phyloP scores from a whole-genome alignment of 805 yeast species.

The Komagataella pseudopastoris region DNA sequence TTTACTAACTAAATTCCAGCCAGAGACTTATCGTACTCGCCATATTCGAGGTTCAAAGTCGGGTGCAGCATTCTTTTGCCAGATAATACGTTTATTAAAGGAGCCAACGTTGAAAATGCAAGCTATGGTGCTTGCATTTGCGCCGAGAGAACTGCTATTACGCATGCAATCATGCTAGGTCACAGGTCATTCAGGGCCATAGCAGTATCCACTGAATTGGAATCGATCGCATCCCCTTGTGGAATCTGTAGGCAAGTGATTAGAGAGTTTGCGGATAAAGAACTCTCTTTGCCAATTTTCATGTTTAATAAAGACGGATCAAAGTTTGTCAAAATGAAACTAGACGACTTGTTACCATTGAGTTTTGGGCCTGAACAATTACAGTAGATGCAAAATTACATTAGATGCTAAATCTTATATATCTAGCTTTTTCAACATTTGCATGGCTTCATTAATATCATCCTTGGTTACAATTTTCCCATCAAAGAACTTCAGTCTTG shows the following conservation, averaged over 20 bases:
- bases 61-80: constrained; percentile 62
- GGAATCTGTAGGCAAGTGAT: constrained; percentile 90
- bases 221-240: constrained; percentile 65
- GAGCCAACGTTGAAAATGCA: constrained; percentile 92
- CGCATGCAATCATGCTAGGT: constrained; percentile 33
- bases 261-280: constrained; percentile 55
- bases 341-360: constrained; percentile 60
- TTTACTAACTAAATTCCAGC: constrained; percentile 16
- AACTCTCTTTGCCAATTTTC: constrained; percentile 33
- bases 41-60: constrained; percentile 70
- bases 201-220: constrained; percentile 53
- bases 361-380: constrained; percentile 75
- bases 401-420: not conserved
- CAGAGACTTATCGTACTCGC: constrained; percentile 42
- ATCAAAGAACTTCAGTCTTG: not conserved
- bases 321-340: constrained; percentile 26
- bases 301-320: constrained; percentile 54
- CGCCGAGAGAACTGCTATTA: constrained; percentile 62
- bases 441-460: not conserved
- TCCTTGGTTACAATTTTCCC: not conserved
- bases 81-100: constrained; percentile 35
- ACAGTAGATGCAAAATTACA: not conserved
- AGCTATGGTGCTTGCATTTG: constrained; percentile 69
- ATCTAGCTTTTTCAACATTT: not conserved
- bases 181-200: constrained; percentile 34